These are phyloP conservation scores for Pugionium cornutum DNA, from an alignment of 345 rosid genomes.

Conservation along the genomic window DNA sequence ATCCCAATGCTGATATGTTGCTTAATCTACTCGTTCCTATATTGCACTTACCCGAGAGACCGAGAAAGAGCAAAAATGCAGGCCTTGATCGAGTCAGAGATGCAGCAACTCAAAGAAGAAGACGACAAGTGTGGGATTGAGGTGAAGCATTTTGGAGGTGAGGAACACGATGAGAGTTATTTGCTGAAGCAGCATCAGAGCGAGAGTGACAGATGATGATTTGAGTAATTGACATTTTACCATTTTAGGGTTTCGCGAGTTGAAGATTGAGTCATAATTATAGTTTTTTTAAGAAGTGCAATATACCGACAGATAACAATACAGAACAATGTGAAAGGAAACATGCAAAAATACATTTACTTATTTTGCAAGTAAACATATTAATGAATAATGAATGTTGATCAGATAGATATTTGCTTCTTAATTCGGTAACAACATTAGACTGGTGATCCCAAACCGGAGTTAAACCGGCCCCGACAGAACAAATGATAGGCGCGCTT, in stretches of 20 bases:
- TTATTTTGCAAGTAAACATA: conserved; percentile 3
- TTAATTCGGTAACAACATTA: conserved; percentile 1
- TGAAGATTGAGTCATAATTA: not conserved
- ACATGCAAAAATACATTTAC: not conserved
- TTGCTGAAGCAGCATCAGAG: conserved; percentile 33
- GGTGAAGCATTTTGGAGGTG: conserved; percentile 27
- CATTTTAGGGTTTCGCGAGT: not conserved
- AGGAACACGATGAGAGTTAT: conserved; percentile 35
- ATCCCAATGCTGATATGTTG: conserved; percentile 78
- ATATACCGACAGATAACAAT: conserved; percentile 24
- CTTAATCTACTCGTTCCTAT: conserved; percentile 69
- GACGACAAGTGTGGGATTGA: conserved; percentile 38
- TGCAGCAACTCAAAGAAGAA: conserved; percentile 46
- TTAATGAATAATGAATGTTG: conserved; percentile 8
- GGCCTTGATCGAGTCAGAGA: conserved; percentile 69
- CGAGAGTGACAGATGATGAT: conserved; percentile 17
- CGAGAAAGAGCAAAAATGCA: conserved; percentile 75
- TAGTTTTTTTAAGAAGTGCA: conserved; percentile 23
- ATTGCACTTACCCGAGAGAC: conserved; percentile 78
- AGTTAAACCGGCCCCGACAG: conserved; percentile 31
- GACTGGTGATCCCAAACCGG: conserved; percentile 23
- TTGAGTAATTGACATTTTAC: not conserved
- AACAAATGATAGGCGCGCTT: conserved; percentile 34
- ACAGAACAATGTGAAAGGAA: not conserved
- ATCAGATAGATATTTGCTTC: not conserved